Evolutionary conservation across 306 rosid genomes (phyloP).

Genomic region (Castanopsis chinensis): DNA sequence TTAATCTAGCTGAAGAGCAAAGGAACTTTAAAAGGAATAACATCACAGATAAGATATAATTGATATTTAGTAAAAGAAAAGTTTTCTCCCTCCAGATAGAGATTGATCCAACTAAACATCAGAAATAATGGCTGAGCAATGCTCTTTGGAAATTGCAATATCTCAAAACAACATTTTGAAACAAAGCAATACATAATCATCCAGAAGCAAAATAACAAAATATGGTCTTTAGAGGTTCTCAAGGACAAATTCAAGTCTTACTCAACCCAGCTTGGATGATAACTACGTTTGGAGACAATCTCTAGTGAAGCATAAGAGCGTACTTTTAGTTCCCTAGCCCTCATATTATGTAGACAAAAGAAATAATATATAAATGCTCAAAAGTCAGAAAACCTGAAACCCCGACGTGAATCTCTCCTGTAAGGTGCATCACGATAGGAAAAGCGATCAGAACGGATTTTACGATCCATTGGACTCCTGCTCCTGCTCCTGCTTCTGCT

Average conservation of each 20-base stretch:
- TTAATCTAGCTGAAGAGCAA: not conserved
- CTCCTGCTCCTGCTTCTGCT: conserved; percentile 94
- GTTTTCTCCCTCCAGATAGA: not conserved
- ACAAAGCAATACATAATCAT: not conserved
- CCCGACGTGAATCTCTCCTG: conserved; percentile 95
- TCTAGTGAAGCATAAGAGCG: conserved; percentile 13
- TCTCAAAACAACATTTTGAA: not conserved
- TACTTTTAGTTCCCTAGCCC: conserved; percentile 34
- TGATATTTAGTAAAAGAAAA: not conserved
- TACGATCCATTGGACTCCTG: conserved; percentile 92
- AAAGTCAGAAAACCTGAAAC: conserved; percentile 85
- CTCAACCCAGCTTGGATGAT: conserved; percentile 6
- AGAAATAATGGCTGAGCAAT: not conserved
- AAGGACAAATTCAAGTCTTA: not conserved
- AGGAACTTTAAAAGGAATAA: not conserved
- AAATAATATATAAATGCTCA: conserved; percentile 34
- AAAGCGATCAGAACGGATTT: conserved; percentile 92
- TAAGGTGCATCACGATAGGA: conserved; percentile 95
- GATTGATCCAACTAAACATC: not conserved
- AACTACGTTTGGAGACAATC: conserved; percentile 19
- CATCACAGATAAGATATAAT: not conserved
- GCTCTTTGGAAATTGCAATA: not conserved
- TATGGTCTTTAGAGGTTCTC: not conserved
- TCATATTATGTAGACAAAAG: conserved; percentile 19
- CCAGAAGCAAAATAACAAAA: not conserved